Conservation (phyloP, 352 stramenopile species). For the Phytophthora aleatoria region DNA sequence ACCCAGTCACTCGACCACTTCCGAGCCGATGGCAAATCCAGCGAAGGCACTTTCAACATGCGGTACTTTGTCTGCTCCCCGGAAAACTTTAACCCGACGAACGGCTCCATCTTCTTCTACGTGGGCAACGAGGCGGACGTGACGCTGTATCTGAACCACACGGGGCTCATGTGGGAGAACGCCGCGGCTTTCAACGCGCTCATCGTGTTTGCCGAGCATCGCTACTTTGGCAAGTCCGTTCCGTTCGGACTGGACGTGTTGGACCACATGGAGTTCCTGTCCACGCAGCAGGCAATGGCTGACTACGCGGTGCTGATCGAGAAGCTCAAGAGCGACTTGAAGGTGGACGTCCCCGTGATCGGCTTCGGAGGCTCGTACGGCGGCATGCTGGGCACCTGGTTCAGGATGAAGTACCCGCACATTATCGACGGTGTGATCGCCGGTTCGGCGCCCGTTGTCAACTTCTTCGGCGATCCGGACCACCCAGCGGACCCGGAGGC, state of each 20-base stretch:
- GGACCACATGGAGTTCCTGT: constrained; percentile 76
- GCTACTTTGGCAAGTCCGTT: constrained; percentile 80
- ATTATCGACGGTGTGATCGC: constrained; percentile 71
- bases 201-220: constrained; percentile 78
- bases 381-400: constrained; percentile 77
- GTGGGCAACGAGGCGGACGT: constrained; percentile 74
- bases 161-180: constrained; percentile 79
- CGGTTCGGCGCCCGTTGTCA: constrained; percentile 63
- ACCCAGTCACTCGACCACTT: constrained; percentile 62
- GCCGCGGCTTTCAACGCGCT: constrained; percentile 62
- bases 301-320: constrained; percentile 73
- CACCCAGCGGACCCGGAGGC: constrained; percentile 45
- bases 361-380: constrained; percentile 82
- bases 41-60: constrained; percentile 47
- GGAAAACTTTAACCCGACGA: constrained; percentile 41
- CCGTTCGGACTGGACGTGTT: constrained; percentile 54
- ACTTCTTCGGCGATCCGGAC: constrained; percentile 51
- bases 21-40: constrained; percentile 19
- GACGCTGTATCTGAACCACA: constrained; percentile 69
- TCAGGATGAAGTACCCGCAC: constrained; percentile 78
- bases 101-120: constrained; percentile 76
- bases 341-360: constrained; percentile 57
- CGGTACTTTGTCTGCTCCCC: constrained; percentile 75
- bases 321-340: constrained; percentile 43
- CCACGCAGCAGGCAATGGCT: constrained; percentile 80